Conservation (phyloP, 1,284 basidiomycete species). For the Malassezia sp. region DNA sequence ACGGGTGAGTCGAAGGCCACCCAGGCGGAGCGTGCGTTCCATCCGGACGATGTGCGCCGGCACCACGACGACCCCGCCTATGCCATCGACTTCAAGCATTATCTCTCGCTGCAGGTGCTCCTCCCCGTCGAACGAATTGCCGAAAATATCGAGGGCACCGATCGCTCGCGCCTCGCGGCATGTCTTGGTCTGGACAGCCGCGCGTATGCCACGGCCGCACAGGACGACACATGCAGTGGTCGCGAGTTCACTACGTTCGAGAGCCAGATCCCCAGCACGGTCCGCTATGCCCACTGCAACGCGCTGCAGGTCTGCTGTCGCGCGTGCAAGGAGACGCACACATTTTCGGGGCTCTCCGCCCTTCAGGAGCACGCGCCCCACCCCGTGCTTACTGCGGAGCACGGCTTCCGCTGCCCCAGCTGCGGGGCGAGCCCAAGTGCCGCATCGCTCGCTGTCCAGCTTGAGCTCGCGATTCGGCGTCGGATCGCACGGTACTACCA, state of each 20-base stretch:
- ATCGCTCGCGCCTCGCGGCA: conserved; percentile 77
- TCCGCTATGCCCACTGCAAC: conserved; percentile 54
- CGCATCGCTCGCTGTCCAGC: conserved; percentile 65
- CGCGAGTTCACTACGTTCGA: conserved; percentile 70
- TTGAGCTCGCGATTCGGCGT: conserved; percentile 70
- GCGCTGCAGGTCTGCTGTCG: conserved; percentile 27
- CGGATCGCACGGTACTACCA: conserved; percentile 76
- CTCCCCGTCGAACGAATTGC: conserved; percentile 90
- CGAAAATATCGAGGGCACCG: conserved; percentile 91
- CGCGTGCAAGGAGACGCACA: conserved; percentile 16
- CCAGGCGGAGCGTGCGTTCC: conserved; percentile 80
- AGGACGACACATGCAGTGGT: conserved; percentile 51
- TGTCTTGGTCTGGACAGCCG: conserved; percentile 83
- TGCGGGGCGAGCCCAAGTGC: conserved; percentile 56
- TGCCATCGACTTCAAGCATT: conserved; percentile 61
- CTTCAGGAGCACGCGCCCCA: neutral
- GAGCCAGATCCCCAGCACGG: conserved; percentile 75
- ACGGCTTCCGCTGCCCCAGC: conserved; percentile 52
- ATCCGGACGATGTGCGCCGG: conserved; percentile 80
- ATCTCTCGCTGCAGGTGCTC: conserved; percentile 79
- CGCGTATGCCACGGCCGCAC: conserved; percentile 53
- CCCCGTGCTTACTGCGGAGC: conserved; percentile 17
- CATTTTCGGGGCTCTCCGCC: neutral
- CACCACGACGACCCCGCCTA: conserved; percentile 26
- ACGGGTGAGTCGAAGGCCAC: conserved; percentile 59